Evolutionary conservation across 1,139 yeast genomes (phyloP).

Genomic region (Nakaseomyces glabratus): DNA sequence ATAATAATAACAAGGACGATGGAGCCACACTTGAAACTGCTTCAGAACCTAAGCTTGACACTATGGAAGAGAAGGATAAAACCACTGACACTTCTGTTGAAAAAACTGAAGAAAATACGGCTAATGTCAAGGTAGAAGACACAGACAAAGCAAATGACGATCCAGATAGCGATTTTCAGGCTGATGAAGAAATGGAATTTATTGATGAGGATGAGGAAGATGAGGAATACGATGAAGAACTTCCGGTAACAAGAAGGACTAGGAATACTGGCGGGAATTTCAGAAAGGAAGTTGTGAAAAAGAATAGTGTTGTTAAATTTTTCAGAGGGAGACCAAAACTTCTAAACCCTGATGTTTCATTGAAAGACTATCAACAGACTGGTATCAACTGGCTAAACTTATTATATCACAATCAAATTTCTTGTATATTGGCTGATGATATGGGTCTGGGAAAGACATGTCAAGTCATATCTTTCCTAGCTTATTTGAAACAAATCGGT

Average conservation of each 20-base stretch:
- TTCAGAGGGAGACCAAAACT: slow-evolving; percentile 64
- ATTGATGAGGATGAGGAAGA: slow-evolving; percentile 29
- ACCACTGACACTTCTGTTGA: neutral
- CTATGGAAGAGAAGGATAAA: neutral
- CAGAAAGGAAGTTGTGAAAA: slow-evolving; percentile 10
- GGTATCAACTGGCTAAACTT: slow-evolving; percentile 90
- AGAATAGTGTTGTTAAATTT: slow-evolving; percentile 36
- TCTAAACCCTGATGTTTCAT: slow-evolving; percentile 51
- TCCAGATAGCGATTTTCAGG: slow-evolving; percentile 30
- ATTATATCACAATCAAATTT: slow-evolving; percentile 64
- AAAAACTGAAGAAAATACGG: slow-evolving; percentile 17
- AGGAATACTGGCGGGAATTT: slow-evolving; percentile 9
- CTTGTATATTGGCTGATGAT: slow-evolving; percentile 95
- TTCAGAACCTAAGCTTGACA: too few relatives aligned
- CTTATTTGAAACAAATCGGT: slow-evolving; percentile 63
- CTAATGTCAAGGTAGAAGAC: slow-evolving; percentile 28
- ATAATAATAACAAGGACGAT: slow-evolving; percentile 41
- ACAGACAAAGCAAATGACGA: slow-evolving; percentile 42
- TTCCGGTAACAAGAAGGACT: slow-evolving; percentile 10
- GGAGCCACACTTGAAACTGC: slow-evolving; percentile 1
- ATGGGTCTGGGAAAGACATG: slow-evolving; percentile 97
- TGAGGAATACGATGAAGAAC: slow-evolving; percentile 31
- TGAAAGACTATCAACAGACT: slow-evolving; percentile 87
- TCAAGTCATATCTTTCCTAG: slow-evolving; percentile 89
- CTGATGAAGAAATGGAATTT: slow-evolving; percentile 32